Evolutionary conservation across 2,329 filamentous ascomycete genomes (phyloP), one percentile per base, ranked within the genome.

Genomic region (Tolypocladium ovalisporum): DNA sequence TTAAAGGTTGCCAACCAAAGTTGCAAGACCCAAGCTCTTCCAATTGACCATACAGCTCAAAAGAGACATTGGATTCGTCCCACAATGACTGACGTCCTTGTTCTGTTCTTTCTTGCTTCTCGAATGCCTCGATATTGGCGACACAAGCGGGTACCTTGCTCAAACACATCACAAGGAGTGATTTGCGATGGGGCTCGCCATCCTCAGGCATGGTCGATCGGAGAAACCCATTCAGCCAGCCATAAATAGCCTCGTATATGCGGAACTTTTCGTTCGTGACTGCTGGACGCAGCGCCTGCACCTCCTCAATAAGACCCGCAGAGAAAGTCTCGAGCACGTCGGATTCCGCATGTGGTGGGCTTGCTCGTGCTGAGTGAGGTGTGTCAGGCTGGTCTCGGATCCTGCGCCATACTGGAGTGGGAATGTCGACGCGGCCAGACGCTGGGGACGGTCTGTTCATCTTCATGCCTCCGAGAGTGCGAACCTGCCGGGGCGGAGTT

Each of bases 121-220:
- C 69, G 64, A 68, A 73, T 35, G 63, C 64, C 51, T 71, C 68
- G 51, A 73, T 72, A 12, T 70, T 58, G 17, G 66, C 63, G 32
- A 71, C 52, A 27, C 66, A 67, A 10, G 61, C 62, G 3, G 69
- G 67, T 15, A 71, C 56, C 56, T 62, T 66, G 17, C 69, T 71
- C 39, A 74, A 60, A 42, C 71, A 74, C 65, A 74, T 69, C n/a
- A 64, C 66, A 10, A 74, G 58, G 4, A 74, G 62, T 12, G 71
- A 72, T 53, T 70, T 71, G 7, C 61, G 60, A 19, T 65, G 64
- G 12, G 63, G 44, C 24, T 66, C 60, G 27, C 64, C 55, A 3
- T 52, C 56, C 4, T 60, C 55, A 2, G 61, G 51, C 10, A 63
- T 57, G 9, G 70, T 73, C 9, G 65, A 63, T 27, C 60, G 64